A percentile compares a stretch with the other conserved stretches of the same genome.
Conservation (phyloP, 768 basidiomycete species). For the Leccinum uliginosum region DNA sequence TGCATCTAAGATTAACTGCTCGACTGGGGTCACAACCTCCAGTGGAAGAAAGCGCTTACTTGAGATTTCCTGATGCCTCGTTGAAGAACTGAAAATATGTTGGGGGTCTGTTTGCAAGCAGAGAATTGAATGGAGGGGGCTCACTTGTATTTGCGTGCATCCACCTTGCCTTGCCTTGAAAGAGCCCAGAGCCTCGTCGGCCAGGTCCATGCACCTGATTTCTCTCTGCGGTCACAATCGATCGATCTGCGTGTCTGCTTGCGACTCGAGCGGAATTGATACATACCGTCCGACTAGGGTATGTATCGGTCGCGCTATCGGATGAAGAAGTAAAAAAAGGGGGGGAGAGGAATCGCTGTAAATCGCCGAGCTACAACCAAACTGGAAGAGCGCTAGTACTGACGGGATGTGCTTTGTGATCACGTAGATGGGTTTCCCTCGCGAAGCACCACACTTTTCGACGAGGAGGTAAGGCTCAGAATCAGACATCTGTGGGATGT, state of each 20-base stretch:
- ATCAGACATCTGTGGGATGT: conserved; percentile 21
- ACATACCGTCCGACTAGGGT: conserved; percentile 33
- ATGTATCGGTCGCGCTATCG: conserved; percentile 29
- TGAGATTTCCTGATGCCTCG: conserved; percentile 33
- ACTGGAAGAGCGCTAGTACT: conserved; percentile 21
- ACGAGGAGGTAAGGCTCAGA: conserved; percentile 36
- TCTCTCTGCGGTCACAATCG: conserved; percentile 29
- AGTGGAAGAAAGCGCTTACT: conserved; percentile 26
- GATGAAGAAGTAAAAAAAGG: not conserved
- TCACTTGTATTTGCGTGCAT: conserved; percentile 40
- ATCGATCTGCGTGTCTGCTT: conserved; percentile 7
- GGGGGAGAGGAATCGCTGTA: conserved; percentile 10
- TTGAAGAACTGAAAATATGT: conserved; percentile 35
- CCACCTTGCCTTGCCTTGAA: conserved; percentile 39
- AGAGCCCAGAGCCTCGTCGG: conserved; percentile 35
- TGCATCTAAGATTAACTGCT: conserved; percentile 24
- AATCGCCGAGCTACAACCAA: conserved; percentile 10
- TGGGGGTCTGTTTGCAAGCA: not conserved
- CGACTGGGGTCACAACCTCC: conserved; percentile 4
- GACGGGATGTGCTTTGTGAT: conserved; percentile 40
- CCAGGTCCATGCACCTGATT: conserved; percentile 42
- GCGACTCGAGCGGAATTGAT: not conserved
- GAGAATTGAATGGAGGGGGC: conserved; percentile 6
- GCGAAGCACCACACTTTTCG: conserved; percentile 39
- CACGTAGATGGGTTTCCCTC: conserved; percentile 40